Base-by-base conservation (phyloP, 805 yeast species). In the Saturnispora quitensis region DNA sequence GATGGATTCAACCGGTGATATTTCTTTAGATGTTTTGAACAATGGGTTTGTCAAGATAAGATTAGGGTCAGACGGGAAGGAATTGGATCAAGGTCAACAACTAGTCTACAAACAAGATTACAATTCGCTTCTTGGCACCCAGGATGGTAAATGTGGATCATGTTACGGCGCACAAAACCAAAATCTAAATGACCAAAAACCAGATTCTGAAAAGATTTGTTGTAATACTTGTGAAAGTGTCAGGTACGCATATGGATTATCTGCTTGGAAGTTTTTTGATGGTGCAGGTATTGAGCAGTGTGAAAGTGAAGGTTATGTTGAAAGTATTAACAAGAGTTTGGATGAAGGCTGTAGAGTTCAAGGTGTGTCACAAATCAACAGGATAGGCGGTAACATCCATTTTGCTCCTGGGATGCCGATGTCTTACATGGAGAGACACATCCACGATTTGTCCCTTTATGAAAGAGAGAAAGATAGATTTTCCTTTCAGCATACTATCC, bases 361-460 rank as follows among this genome's bases (percentile, higher is more conserved):
- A 56, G 99, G 99, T 31, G 73, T 77, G 22, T 84, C 95, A 6
- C 72, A 79, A 58, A 80, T 93, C 62, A 87, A 87, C 68, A 80
- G 95, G 69, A 85, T 93, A 43, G 82, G 85, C 22, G 99, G 99
- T 46, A 86, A 88, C 62, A 70, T 93, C 56, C 98, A 93, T 71
- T 89, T 93, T 74, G 97, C 97, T 1, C 98, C 99, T 4, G 99
- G 99, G 40, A 81, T 85, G 25, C 81, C 95, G 2, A 75, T 73
- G 60, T 77, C 82, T 40, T 66, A 69, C 52, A 67, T 70, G 9
- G 80, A 79, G 17, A 75, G 76, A 48, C 99, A 93, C 66, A 74
- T 79, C 53, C 99, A 93, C 70, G 99, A 93, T 63, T 68, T 86
- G 50, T 84, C 96, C 7, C 73, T 88, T 50, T 93, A 78, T 68